phyloP scores from a whole-genome alignment of 78 protist genomes.

The Cavenderia fasciculata region DNA sequence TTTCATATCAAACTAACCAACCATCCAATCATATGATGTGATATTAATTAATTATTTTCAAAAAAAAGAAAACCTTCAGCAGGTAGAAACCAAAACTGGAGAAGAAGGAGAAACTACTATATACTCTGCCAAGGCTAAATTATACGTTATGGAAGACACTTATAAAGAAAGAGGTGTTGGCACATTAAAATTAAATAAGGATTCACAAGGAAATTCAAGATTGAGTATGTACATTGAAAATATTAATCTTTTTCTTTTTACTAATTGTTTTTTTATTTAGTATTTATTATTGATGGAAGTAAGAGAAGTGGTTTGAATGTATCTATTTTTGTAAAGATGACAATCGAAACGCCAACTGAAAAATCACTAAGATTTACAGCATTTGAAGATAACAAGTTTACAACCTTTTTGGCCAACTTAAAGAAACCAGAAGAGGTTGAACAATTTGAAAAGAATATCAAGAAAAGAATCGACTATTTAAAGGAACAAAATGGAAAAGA shows the following conservation, averaged over 20 bases:
- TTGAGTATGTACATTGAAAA: constrained; percentile 23
- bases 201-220: constrained; percentile 39
- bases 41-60: background rate
- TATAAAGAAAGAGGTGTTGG: constrained; percentile 76
- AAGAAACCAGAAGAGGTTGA: constrained; percentile 45
- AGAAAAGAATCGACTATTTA: background rate
- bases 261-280: background rate
- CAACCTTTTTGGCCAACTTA: constrained; percentile 25
- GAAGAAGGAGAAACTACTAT: constrained; percentile 63
- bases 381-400: constrained; percentile 7
- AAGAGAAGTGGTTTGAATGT: constrained; percentile 57
- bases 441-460: constrained; percentile 6
- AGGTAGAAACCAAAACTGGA: constrained; percentile 27
- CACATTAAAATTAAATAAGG: constrained; percentile 27
- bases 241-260: background rate
- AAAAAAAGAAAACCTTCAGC: constrained; percentile 14
- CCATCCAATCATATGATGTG: background rate
- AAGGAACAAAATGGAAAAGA: background rate
- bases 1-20: background rate
- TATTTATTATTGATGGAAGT: constrained; percentile 47
- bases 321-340: constrained; percentile 34
- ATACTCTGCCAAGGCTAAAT: constrained; percentile 38
- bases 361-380: constrained; percentile 43
- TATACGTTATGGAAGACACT: constrained; percentile 2
- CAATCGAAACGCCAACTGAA: constrained; percentile 25